Base-by-base conservation (phyloP, 441 rosid genomes). In the Pelargonium citronellum region DNA sequence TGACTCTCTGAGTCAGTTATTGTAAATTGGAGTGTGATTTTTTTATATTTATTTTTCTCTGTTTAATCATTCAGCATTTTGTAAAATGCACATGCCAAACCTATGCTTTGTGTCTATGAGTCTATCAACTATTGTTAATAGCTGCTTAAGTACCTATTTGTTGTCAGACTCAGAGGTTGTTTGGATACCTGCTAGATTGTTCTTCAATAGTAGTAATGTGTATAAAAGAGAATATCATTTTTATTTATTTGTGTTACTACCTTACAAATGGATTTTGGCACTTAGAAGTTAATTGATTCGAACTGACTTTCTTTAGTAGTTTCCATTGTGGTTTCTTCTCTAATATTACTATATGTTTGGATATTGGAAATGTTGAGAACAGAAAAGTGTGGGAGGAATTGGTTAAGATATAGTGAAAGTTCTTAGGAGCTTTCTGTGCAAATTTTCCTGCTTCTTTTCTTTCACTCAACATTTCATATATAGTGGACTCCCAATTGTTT, bases 211-310 rank as follows among this genome's bases (percentile, higher is more conserved):
- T 55, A 5, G 62, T 4, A 17, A 7, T 55, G 62, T 55, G 22
- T 15, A 15, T 1, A 55, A 55, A 7, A 5, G 11, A 17, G 62
- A 8, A 17, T 9, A 55, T 55, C 15, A 1, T 55, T 17, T 55
- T 55, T 7, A 1, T 55, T 17, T 55, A 55, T 37, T 37, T 5
- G 41, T 6, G 41, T 6, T 37, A 7, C 41, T 5, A 8, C 7
- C 24, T 55, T 55, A 55, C 24, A 55, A 20, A 55, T 55, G 24
- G 27, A 37, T 55, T 55, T 55, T 55, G 62, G 24, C 62, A 53
- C 20, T 17, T 15, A 15, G 19, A 17, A 53, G 0, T 6, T 49
- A 12, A 12, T 49, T 15, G 15, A 49, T 49, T 49, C 1, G 6
- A 13, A 49, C 16, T 4, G 41, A 37, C 41, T 37, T 37, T 37